Conservation (phyloP, 106 monocot genomes). For the Dactylorhiza incarnata region DNA sequence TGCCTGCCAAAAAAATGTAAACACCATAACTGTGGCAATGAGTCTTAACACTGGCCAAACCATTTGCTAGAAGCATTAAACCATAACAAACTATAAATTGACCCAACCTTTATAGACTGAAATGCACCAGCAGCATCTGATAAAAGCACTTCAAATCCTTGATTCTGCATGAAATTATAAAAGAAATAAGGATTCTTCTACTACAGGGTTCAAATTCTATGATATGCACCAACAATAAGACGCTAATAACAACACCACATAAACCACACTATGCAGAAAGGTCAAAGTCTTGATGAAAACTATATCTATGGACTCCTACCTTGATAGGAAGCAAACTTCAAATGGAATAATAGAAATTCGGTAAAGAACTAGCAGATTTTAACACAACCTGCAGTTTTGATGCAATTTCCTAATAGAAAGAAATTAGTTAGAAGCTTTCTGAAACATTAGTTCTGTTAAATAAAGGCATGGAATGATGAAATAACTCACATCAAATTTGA, state of each 20-base stretch:
- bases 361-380: conserved; percentile 51
- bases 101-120: conserved; percentile 76
- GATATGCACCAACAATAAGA: not conserved
- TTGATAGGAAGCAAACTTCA: conserved; percentile 65
- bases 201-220: not conserved
- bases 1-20: conserved; percentile 33
- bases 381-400: conserved; percentile 46
- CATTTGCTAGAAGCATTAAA: not conserved
- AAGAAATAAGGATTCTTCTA: not conserved
- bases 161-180: conserved; percentile 45
- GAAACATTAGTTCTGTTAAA: not conserved
- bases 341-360: conserved; percentile 59
- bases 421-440: not conserved
- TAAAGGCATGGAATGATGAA: not conserved
- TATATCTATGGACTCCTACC: conserved; percentile 25
- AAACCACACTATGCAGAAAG: not conserved
- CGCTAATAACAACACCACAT: not conserved
- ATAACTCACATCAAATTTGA: conserved; percentile 34
- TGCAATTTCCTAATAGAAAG: conserved; percentile 35
- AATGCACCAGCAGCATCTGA: conserved; percentile 57
- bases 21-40: not conserved
- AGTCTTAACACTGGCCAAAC: not conserved
- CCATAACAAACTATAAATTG: not conserved
- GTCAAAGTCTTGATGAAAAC: not conserved
- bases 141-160: conserved; percentile 40